Base-by-base conservation (phyloP, 2,329 filamentous ascomycete species). In the Rugonectria rugulosa region DNA sequence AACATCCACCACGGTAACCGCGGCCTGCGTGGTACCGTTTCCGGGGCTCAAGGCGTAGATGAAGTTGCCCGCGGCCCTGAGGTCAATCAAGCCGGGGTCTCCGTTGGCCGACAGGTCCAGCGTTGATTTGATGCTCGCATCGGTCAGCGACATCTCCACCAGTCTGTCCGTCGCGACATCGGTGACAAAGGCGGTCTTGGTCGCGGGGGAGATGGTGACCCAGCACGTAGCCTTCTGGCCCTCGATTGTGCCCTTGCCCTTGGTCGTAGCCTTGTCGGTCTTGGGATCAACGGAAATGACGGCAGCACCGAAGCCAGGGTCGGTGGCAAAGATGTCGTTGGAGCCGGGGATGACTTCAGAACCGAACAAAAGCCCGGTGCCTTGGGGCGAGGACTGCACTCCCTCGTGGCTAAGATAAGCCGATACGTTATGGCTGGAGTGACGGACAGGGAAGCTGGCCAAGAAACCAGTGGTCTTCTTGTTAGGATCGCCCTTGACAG, bases 321-420 rank as follows among this genome's bases (percentile, higher is more conserved):
- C 85, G 0, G 84, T 83, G 0, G 77, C 77, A 56, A 88, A 83
- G 32, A 86, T 63, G 24, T 77, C 67, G 3, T 63, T 71, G 0
- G 74, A 75, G 0, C 72, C 73, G 1, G 79, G 79, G 29, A 87
- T 77, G 1, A 70, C 38, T 1, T 73, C 69, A 0, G 81, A 78
- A 7, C 85, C 85, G 59, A 87, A 87, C 1, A 86, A 76, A 0
- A 85, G 80, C 0, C 79, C 78, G 0, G 85, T 87, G n/a, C 82
- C 83, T 0, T 67, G 49, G 0, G 83, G 84, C 0, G 78, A 79
- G n/a, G 72, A 76, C 17, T 69, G 69, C 1, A 62, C 64, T 2
- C 73, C 73, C 12, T 71, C 20, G 20, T 52, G 26, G 27, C 36
- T 41, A 14, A 49, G 5, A 23, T 14, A 31, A 11, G 46, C 8